Conservation (phyloP, 2,329 filamentous ascomycete genomes). For the Sordariomycetes sp. region DNA sequence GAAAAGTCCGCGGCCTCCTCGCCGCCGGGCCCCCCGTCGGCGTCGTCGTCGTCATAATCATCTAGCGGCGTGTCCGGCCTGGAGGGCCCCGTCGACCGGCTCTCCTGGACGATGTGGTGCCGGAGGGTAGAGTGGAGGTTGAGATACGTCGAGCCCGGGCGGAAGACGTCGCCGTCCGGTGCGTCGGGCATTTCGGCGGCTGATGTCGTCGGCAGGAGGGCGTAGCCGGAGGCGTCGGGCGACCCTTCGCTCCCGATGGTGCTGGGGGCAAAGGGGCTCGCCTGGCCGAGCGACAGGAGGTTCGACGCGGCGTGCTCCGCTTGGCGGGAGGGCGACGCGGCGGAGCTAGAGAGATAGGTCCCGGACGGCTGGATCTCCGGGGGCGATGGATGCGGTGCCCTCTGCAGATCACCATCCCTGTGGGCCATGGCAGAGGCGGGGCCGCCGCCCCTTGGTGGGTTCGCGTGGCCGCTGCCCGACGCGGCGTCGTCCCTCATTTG, state of each 20-base stretch:
- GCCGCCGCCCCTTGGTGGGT: too few relatives aligned
- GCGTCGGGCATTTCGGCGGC: not conserved
- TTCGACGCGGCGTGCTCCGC: slow-evolving; percentile 23
- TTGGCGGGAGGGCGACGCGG: slow-evolving; percentile 4
- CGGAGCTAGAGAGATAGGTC: not conserved
- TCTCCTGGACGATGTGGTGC: slow-evolving; percentile 31
- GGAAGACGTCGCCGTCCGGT: slow-evolving; percentile 27
- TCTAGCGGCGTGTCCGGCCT: not conserved
- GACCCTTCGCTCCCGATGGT: not conserved
- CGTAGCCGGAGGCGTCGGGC: not conserved
- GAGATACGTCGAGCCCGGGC: slow-evolving; percentile 34
- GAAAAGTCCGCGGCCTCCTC: not conserved
- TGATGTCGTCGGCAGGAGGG: not conserved
- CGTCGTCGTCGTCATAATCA: not conserved
- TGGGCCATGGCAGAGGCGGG: not conserved
- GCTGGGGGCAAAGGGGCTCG: slow-evolving; percentile 7
- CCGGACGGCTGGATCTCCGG: not conserved
- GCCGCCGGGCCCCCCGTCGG: not conserved
- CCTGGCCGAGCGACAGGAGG: slow-evolving; percentile 21
- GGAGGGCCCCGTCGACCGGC: slow-evolving; percentile 26
- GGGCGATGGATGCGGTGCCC: not conserved
- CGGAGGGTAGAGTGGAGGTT: slow-evolving; percentile 32
- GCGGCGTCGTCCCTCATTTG: too few relatives aligned
- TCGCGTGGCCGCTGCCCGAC: too few relatives aligned
- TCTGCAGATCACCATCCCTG: not conserved